Conservation (phyloP, 2,329 filamentous ascomycete genomes). For the Metarhizium album region DNA sequence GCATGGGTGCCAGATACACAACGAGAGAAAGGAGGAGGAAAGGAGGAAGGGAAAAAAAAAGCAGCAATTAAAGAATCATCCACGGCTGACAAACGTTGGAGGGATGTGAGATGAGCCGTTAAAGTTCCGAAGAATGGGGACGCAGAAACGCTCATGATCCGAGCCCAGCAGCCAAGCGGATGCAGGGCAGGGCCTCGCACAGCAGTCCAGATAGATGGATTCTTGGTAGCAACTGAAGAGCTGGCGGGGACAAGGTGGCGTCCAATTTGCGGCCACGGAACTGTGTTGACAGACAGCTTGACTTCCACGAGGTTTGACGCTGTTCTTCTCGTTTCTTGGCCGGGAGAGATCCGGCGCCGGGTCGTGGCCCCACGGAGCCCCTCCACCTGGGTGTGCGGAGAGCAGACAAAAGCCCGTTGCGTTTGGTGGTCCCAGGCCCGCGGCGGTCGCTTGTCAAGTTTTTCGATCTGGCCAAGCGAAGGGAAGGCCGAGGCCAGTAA, state of each 20-base stretch:
- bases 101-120: background rate
- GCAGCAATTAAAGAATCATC: background rate
- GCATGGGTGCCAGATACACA: background rate
- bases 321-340: background rate
- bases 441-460: background rate
- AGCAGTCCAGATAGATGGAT: background rate
- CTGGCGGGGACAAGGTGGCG: constrained; percentile 3
- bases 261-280: background rate
- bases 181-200: background rate
- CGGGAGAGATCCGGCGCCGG: constrained; percentile 6
- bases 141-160: too few species aligned
- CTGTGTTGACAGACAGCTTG: constrained; percentile 4
- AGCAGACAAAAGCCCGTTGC: background rate
- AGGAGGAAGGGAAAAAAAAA: constrained; percentile 1
- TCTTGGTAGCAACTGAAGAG: background rate
- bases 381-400: background rate
- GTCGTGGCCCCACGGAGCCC: constrained; percentile 3
- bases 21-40: background rate
- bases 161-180: background rate
- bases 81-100: background rate
- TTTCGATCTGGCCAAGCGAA: background rate
- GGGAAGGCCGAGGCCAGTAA: too few species aligned
- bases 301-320: constrained; percentile 3
- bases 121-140: background rate
- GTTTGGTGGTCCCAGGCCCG: background rate